Percentiles rank a stretch among this genome's conserved stretches.
phyloP scores from a whole-genome alignment of 2,329 filamentous ascomycete genomes.

The Gnomoniopsis sp. region DNA sequence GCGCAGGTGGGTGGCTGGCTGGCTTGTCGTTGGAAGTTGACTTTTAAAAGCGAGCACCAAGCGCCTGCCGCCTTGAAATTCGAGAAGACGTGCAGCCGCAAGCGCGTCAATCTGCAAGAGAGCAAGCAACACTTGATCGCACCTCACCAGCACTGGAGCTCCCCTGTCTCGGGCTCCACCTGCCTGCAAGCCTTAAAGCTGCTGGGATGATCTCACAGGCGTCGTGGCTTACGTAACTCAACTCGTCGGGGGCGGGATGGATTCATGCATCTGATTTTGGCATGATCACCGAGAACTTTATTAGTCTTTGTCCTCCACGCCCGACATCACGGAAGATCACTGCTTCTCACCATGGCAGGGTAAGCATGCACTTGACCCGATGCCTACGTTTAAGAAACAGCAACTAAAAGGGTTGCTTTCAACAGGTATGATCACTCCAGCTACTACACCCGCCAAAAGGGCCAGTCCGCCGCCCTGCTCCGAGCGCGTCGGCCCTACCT shows the following conservation, averaged over 20 bases:
- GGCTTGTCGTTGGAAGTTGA: neutral
- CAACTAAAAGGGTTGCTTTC: neutral
- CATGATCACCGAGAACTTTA: neutral
- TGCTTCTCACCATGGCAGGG: constrained; percentile 16
- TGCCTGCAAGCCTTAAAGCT: neutral
- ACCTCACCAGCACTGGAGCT: neutral
- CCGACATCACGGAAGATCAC: neutral
- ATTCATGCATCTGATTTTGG: constrained; percentile 15
- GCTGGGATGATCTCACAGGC: constrained; percentile 13
- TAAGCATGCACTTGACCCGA: neutral
- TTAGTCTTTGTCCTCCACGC: neutral
- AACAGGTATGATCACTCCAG: constrained; percentile 52
- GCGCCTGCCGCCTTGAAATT: neutral
- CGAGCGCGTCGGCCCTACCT: constrained; percentile 90
- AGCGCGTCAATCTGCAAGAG: neutral
- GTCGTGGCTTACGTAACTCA: constrained; percentile 11
- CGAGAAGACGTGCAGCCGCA: constrained; percentile 2
- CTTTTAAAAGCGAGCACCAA: neutral
- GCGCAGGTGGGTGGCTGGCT: neutral
- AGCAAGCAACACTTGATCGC: neutral
- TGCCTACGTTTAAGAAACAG: neutral
- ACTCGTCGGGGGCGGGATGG: neutral
- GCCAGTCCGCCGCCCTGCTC: constrained; percentile 83
- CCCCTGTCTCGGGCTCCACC: neutral
- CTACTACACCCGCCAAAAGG: constrained; percentile 88